Percentiles rank a stretch among this genome's conserved stretches.
Evolutionary conservation across 352 stramenopile species (phyloP).

Genomic region (Globisporangium irregulare): DNA sequence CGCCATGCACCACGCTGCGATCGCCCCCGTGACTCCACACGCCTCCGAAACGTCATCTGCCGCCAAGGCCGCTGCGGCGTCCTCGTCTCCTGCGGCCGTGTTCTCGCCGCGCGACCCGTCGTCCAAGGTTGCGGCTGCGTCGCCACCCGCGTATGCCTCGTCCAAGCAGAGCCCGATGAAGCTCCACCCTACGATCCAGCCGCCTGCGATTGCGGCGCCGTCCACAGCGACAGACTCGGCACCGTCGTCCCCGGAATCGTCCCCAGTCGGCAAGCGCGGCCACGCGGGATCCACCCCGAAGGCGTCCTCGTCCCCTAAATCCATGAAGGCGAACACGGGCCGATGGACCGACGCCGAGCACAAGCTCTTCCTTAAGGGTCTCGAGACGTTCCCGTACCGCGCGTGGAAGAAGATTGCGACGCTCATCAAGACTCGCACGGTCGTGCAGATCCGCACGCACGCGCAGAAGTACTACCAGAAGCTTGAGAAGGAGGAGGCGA

Average conservation of each 20-base stretch:
- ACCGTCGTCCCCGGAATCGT: constrained; percentile 10
- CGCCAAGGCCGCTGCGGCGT: neutral
- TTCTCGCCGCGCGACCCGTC: constrained; percentile 57
- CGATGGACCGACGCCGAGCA: constrained; percentile 86
- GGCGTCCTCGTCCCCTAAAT: constrained; percentile 12
- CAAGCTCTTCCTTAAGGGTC: constrained; percentile 85
- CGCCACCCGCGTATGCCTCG: constrained; percentile 9
- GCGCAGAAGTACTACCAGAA: constrained; percentile 91
- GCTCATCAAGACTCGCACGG: constrained; percentile 92
- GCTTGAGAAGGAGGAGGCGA: constrained; percentile 83
- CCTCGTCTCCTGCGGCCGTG: constrained; percentile 19
- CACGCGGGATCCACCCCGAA: constrained; percentile 2
- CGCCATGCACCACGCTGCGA: constrained; percentile 13
- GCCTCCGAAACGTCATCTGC: constrained; percentile 19
- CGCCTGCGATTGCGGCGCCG: constrained; percentile 14
- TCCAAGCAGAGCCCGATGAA: constrained; percentile 8
- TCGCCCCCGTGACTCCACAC: constrained; percentile 42
- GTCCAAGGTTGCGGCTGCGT: constrained; percentile 32
- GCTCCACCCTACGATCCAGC: neutral
- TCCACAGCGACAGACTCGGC: constrained; percentile 13
- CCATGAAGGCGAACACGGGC: constrained; percentile 71
- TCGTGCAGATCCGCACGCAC: constrained; percentile 88
- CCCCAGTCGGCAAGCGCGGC: constrained; percentile 15
- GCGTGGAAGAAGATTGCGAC: constrained; percentile 93
- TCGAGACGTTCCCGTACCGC: constrained; percentile 83